Conservation (phyloP, 2,329 filamentous ascomycete genomes). For the Ampelomyces quisqualis region DNA sequence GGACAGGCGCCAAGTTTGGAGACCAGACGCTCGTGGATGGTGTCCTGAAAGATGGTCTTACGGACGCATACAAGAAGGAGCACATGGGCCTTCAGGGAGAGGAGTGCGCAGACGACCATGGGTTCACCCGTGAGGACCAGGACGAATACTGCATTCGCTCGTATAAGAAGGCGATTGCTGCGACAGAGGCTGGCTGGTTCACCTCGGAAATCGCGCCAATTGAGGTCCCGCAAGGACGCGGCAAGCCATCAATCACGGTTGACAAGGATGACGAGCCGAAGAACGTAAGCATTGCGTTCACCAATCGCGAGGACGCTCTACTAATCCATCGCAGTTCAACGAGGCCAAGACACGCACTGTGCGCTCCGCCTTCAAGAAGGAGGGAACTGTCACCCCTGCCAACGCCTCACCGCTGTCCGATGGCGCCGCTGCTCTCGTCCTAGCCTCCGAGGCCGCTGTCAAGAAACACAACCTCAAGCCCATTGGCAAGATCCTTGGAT, state of each 20-base stretch:
- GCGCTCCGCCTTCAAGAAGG: constrained; percentile 77
- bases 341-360: constrained; percentile 53
- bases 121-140: constrained; percentile 78
- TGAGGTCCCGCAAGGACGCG: constrained; percentile 81
- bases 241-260: constrained; percentile 80
- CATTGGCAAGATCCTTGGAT: constrained; percentile 93
- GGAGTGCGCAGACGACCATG: constrained; percentile 84
- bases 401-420: constrained; percentile 97
- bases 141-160: constrained; percentile 94
- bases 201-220: constrained; percentile 83
- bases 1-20: constrained; percentile 90
- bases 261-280: constrained; percentile 93
- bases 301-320: constrained; percentile 6
- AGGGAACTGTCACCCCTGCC: constrained; percentile 89
- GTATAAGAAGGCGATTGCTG: constrained; percentile 90
- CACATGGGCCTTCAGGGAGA: constrained; percentile 95
- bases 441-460: constrained; percentile 91
- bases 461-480: constrained; percentile 90
- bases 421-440: constrained; percentile 85
- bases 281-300: constrained; percentile 59
- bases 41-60: constrained; percentile 90
- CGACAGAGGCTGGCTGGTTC: constrained; percentile 80
- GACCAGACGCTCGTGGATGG: constrained; percentile 87
- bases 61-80: constrained; percentile 91
- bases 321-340: constrained; percentile 48